Evolutionary conservation across 371 early-diverging fungal genomes (phyloP).

Genomic region (Enterospora canceri): DNA sequence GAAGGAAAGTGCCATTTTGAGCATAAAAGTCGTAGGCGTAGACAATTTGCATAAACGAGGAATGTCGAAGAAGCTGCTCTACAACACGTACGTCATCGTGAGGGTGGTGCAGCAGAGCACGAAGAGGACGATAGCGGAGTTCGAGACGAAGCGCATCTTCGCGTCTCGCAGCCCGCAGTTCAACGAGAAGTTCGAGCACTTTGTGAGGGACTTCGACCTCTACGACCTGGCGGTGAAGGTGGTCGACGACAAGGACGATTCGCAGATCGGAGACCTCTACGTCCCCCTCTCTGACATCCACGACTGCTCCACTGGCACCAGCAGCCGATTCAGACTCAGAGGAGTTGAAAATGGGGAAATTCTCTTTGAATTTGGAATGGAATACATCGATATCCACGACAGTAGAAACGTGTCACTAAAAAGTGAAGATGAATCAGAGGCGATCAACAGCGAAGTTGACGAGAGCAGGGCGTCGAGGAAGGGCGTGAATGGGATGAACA

Average conservation of each 20-base stretch:
- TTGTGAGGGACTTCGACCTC: slow-evolving; percentile 42
- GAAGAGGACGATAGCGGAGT: slow-evolving; percentile 33
- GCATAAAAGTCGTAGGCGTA: slow-evolving; percentile 40
- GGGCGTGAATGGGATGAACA: neutral
- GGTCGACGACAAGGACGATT: slow-evolving; percentile 31
- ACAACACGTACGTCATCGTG: slow-evolving; percentile 39
- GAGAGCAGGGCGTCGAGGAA: neutral
- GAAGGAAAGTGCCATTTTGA: slow-evolving; percentile 39
- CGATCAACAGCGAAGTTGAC: neutral
- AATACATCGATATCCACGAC: slow-evolving; percentile 38
- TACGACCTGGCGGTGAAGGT: slow-evolving; percentile 41
- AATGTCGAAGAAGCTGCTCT: slow-evolving; percentile 17
- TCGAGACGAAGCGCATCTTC: slow-evolving; percentile 44
- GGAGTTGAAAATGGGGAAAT: slow-evolving; percentile 40
- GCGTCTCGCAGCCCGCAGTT: slow-evolving; percentile 46
- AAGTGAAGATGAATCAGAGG: slow-evolving; percentile 1
- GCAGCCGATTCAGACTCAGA: slow-evolving; percentile 33
- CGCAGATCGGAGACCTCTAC: slow-evolving; percentile 35
- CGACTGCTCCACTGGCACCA: neutral
- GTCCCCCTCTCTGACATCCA: slow-evolving; percentile 34
- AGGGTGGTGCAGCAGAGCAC: slow-evolving; percentile 15
- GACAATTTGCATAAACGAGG: slow-evolving; percentile 44
- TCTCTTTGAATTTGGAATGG: slow-evolving; percentile 25
- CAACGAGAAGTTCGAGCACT: slow-evolving; percentile 50
- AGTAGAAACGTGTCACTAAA: neutral